phyloP scores from a whole-genome alignment of 1,139 yeast genomes.

The Geotrichum citri-aurantii region DNA sequence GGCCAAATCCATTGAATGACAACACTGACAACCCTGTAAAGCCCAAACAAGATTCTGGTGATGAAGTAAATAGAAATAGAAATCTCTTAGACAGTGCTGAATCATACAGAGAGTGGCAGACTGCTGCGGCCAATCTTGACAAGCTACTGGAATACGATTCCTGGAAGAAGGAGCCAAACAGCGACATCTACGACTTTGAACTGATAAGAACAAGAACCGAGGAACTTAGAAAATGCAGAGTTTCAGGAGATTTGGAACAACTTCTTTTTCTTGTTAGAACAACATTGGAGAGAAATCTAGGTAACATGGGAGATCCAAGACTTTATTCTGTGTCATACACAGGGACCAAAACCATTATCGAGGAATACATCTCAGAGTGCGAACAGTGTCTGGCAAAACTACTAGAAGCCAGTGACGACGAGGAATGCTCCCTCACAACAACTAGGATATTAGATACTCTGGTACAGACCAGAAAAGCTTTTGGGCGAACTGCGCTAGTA shows the following conservation, averaged over 20 bases:
- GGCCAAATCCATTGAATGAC: background rate
- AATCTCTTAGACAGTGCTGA: constrained; percentile 36
- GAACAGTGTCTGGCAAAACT: constrained; percentile 50
- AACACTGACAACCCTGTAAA: background rate
- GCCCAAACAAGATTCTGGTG: constrained; percentile 19
- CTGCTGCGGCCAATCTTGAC: constrained; percentile 59
- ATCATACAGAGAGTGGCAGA: constrained; percentile 67
- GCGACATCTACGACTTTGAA: constrained; percentile 65
- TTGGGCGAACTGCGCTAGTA: constrained; percentile 89
- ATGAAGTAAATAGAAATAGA: constrained; percentile 1
- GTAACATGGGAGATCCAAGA: constrained; percentile 79
- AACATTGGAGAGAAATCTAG: constrained; percentile 77
- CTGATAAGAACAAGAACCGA: constrained; percentile 49
- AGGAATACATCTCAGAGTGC: constrained; percentile 78
- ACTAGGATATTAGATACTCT: constrained; percentile 67
- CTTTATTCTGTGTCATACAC: constrained; percentile 72
- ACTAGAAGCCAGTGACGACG: constrained; percentile 30
- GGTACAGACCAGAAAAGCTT: constrained; percentile 81
- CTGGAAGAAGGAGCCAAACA: constrained; percentile 65
- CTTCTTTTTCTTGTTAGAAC: constrained; percentile 74
- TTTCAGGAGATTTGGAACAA: constrained; percentile 50
- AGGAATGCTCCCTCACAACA: constrained; percentile 46
- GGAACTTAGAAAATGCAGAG: constrained; percentile 59
- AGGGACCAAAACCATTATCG: constrained; percentile 81
- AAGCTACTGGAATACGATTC: constrained; percentile 52